Conservation (phyloP, 1,284 basidiomycete species). For the Neonothopanus nambi region DNA sequence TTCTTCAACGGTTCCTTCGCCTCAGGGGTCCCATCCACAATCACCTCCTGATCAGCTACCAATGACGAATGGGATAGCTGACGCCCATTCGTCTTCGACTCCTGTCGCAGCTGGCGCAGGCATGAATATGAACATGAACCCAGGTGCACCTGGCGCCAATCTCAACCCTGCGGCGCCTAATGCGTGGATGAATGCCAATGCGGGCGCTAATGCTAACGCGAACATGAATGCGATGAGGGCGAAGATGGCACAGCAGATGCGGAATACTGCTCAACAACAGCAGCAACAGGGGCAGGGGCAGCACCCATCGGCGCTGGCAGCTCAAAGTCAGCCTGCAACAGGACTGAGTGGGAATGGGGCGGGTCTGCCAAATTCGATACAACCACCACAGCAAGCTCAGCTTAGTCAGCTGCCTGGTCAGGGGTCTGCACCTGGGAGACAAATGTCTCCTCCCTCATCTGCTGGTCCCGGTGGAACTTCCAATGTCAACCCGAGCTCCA, state of each 20-base stretch:
- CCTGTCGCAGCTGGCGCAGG: too few relatives aligned
- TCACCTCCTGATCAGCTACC: conserved; percentile 12
- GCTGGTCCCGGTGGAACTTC: conserved; percentile 22
- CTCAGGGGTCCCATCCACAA: conserved; percentile 4
- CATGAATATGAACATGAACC: conserved; percentile 32
- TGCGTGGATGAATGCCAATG: neutral
- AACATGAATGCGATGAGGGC: conserved; percentile 11
- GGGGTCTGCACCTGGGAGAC: conserved; percentile 23
- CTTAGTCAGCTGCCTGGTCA: conserved; percentile 13
- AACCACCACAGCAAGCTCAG: conserved; percentile 16
- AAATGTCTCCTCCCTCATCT: conserved; percentile 44
- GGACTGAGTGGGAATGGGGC: too few relatives aligned
- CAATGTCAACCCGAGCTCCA: conserved; percentile 14
- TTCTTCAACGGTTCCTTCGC: conserved; percentile 4
- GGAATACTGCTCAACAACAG: conserved; percentile 22
- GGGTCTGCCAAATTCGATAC: too few relatives aligned
- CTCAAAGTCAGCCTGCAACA: conserved; percentile 18
- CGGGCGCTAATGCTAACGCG: conserved; percentile 21
- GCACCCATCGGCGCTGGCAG: too few relatives aligned
- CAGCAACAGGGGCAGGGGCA: conserved; percentile 22
- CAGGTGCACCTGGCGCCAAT: conserved; percentile 18
- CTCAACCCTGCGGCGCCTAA: too few relatives aligned
- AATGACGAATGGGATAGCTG: conserved; percentile 16
- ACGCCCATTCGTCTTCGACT: conserved; percentile 25
- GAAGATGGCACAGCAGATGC: conserved; percentile 13